Evolutionary conservation across 768 basidiomycete genomes (phyloP), one percentile per base, ranked within the genome.

Genomic region (Cyathus striatus): DNA sequence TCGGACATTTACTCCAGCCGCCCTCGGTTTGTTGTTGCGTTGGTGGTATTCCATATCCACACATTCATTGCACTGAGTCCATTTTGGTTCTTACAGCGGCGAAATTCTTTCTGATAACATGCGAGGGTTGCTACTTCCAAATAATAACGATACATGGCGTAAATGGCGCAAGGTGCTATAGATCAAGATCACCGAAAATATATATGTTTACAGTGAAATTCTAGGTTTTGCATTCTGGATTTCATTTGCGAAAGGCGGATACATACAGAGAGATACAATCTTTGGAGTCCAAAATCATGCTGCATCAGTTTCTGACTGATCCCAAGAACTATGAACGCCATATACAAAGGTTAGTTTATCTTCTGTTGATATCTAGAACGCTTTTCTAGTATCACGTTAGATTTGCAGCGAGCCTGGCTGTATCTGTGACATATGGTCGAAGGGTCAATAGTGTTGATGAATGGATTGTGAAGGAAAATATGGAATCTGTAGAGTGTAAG

Each of bases 111-210:
- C 72, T 1, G 62, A 69, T 24, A 71, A 72, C 40, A 64, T 56
- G 48, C 68, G 73, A 14, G 72, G 72, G 0, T 55, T 75, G 13
- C 65, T 75, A 66, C 60, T 71, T 5, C 63, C 66, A 2, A 65
- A 70, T 43, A n/a, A n/a, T n/a, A 65, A 63, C 24, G 66, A 71
- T 4, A 45, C 52, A n/a, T 76, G 72, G 74, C 61, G 69, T 16
- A 67, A 61, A 54, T 73, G 70, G 69, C 65, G 73, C 16, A 72
- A 69, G 56, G 73, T 72, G 21, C n/a, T n/a, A n/a, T n/a, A n/a
- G 14, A 27, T 35, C 9, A 23, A 40, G 6, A 17, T 23, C n/a
- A 7, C 20, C 3, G 16, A 23, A 41, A 13, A 5, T 40, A 20
- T 17, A 12, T 16, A 4, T 34, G 23, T 12, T 20, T 13, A 12